These are phyloP conservation scores for Prunus salicina DNA, from an alignment of 306 rosid species.

Conservation along the genomic window DNA sequence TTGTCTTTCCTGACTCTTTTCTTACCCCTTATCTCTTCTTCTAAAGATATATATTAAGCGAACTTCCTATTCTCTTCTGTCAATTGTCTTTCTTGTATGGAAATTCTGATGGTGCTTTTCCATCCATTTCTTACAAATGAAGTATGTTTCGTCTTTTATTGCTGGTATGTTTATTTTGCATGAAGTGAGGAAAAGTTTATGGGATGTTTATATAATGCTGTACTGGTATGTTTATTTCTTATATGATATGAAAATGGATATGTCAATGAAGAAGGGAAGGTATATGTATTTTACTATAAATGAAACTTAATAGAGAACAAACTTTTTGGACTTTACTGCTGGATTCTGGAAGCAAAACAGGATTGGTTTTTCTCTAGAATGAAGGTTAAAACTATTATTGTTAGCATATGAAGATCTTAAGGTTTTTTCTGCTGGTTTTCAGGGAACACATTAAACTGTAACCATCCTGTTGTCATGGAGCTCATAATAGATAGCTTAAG, in stretches of 20 bases:
- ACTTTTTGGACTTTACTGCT: neutral
- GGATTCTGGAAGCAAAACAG: neutral
- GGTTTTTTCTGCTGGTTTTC: conserved; percentile 28
- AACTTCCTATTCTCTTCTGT: neutral
- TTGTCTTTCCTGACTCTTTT: conserved; percentile 11
- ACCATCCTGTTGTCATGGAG: conserved; percentile 94
- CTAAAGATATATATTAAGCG: neutral
- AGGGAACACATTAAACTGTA: conserved; percentile 95
- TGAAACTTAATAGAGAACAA: neutral
- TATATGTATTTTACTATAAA: neutral
- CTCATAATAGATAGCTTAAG: conserved; percentile 90
- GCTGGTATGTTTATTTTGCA: neutral
- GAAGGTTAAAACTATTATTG: conserved; percentile 3
- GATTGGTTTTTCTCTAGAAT: neutral
- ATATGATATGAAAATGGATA: neutral
- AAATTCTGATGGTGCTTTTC: neutral
- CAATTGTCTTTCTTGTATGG: neutral
- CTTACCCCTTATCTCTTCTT: conserved; percentile 10
- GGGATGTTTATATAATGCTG: neutral
- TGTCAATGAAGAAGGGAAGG: neutral
- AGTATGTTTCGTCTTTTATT: neutral
- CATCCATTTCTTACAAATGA: neutral
- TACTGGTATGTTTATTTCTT: neutral
- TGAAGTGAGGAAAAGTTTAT: neutral
- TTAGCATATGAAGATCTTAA: conserved; percentile 26